Evolutionary conservation across 768 basidiomycete species (phyloP), one percentile per base, ranked within the genome.

Genomic region (Pleurotus platypus): DNA sequence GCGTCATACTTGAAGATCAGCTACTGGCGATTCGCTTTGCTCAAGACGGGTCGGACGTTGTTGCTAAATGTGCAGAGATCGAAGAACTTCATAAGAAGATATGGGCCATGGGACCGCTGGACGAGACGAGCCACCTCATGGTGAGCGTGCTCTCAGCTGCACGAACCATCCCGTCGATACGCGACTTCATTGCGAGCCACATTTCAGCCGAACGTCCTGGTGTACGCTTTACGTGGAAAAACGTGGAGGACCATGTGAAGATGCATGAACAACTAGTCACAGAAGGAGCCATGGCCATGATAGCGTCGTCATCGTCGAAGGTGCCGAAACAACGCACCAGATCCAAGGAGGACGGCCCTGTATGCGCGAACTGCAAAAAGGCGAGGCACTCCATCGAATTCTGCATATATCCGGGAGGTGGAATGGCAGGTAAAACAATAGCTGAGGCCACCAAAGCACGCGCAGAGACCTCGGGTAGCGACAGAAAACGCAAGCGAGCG

Each of bases 1-100:
- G 69, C 18, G 60, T 64, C 7, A 61, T 57, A 0, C 58, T 67
- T 9, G 58, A 68, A 1, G 55, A 67, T 7, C 57, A 63, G 9
- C 54, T 59, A 1, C 46, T 65, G 8, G 16, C 22, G 2, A 49
- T 63, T 8, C 43, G 51, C 9, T 66, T 60, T 37, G 39, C 39
- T 0, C n/a, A 16, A 16, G 46, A 16, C 5, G 24, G 15, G 5
- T 58, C 58, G 8, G 39, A 37, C 0, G 51, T 66, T 20, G 30
- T 60, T 5, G 18, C 1, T 0, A 57, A 56, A 2, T 57, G 46
- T 12, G 46, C 27, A 2, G 24, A 49, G 8, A 35, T 67, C 11
- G 35, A 43, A 2, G 45, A 67, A 2, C 49, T 67, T 16, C 43
- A 59, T 26, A 39, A 49, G 2, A 57, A 49, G 18, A 58, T 67